A percentile compares a stretch with the other conserved stretches of the same genome.
These are phyloP conservation scores for Paraleonurus japonicus DNA, from an alignment of 257 asterid genomes.

Conservation along the genomic window DNA sequence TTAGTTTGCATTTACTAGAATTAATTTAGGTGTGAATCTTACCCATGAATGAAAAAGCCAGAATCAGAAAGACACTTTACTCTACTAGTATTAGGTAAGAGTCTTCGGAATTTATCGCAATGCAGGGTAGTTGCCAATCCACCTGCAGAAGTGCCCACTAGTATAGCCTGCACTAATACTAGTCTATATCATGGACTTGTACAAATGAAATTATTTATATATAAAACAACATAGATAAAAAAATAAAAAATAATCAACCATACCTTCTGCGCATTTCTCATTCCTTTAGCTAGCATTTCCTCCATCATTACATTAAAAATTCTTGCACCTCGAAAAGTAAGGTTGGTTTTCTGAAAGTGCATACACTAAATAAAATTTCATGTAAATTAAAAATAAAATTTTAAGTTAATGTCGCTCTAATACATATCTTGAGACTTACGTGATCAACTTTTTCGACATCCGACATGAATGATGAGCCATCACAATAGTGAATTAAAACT, in stretches of 20 bases:
- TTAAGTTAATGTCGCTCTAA: neutral
- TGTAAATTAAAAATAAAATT: neutral
- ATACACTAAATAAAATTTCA: neutral
- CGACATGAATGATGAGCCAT: constrained; percentile 35
- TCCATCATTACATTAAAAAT: constrained; percentile 29
- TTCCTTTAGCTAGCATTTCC: constrained; percentile 32
- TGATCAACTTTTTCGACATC: constrained; percentile 30
- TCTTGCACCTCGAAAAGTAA: constrained; percentile 29
- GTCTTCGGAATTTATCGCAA: constrained; percentile 37
- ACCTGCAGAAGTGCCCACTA: constrained; percentile 47
- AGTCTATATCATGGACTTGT: neutral
- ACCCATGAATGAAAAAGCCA: constrained; percentile 42
- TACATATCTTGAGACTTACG: constrained; percentile 20
- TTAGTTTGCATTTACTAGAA: neutral
- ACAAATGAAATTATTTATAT: neutral
- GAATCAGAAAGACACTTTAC: constrained; percentile 46
- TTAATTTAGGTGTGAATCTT: neutral
- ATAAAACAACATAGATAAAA: neutral
- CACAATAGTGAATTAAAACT: constrained; percentile 35
- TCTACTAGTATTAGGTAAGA: constrained; percentile 6
- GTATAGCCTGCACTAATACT: constrained; percentile 29
- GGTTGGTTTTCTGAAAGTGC: constrained; percentile 11
- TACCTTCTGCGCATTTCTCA: constrained; percentile 32
- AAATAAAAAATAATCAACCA: neutral
- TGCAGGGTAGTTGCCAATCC: constrained; percentile 37